Base-by-base conservation (phyloP, 2,329 filamentous ascomycete species). In the Apiospora arundinis region DNA sequence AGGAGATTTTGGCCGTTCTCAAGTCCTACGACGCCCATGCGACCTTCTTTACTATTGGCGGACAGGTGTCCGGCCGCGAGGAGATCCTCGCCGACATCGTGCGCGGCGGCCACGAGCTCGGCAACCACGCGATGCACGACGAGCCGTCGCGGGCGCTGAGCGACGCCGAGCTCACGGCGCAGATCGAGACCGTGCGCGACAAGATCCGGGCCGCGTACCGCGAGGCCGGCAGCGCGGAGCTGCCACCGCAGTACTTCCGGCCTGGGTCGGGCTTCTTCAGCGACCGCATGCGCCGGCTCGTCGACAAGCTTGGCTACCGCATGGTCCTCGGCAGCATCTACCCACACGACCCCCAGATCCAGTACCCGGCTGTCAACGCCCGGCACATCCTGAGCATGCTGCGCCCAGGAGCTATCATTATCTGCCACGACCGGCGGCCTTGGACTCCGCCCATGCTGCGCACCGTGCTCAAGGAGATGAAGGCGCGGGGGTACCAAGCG, bases 91-190 rank as follows among this genome's bases (percentile, higher is more conserved):
- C 85, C 60, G 84, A 88, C 49, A 83, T 93, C 1, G 84, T 93
- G n/a, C 83, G 84, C 48, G 84, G 82, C 67, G 91, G 91, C 28
- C 89, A 92, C 80, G 92, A 95, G 83, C 85, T 97, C 4, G 95
- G 89, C 32, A 97, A 97, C 82, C 95, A 97, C 81, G 95, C 93
- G 12, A 95, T 96, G 93, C 89, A 91, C 80, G 95, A 97, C 81
- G 93, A 96, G 83, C 90, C 94, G 0, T 92, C 91, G 12, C 86
- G 88, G 63, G 84, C 84, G 0, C 84, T 97, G 37, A 81, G 85
- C 52, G 86, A 91, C 69, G 83, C 83, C 0, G 86, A 88, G 73
- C 87, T 97, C 1, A 82, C 85, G 46, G 77, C 79, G 0, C 90
- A 97, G 83, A 91, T 97, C 69, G 78, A 81, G 16, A 75, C 85